Evolutionary conservation across 441 rosid genomes (phyloP), one percentile per base, ranked within the genome.

Genomic region (Lepidium campestre): DNA sequence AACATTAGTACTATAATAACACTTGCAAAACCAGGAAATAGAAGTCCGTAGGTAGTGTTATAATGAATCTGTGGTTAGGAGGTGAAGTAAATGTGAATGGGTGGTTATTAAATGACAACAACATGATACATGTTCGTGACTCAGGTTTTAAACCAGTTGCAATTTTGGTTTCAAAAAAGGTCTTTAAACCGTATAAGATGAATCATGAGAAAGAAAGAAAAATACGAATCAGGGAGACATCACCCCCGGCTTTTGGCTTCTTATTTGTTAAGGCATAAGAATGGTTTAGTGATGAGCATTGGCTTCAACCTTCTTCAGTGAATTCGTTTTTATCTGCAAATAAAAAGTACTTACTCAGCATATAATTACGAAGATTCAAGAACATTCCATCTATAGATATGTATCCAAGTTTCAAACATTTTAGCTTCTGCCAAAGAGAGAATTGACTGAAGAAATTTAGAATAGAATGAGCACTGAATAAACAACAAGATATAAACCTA

Each of bases 231-330:
- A 35, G 39, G 68, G 45, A 73, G 58, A 66, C 35, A 65, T 65
- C 60, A 71, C 5, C 60, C 65, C 61, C 41, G 50, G 56, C 61
- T 49, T 72, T 64, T 47, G 53, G 53, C 25, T 47, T 63, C 60
- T 72, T 73, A 67, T 72, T 25, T 65, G 71, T 52, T 50, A 72
- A 41, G 27, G 25, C 14, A 50, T 19, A 65, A 65, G 6, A 39
- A 22, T 48, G 47, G 35, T 49, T 66, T 59, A 72, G 18, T 72
- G 63, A 44, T 59, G 77, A 59, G 68, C 62, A 53, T 1, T 23
- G 22, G 72, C 77, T 53, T 73, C 72, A 59, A 59, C 68, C 50
- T 20, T 62, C 68, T 53, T 66, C 10, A 17, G 50, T 20, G 58
- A 41, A 57, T 56, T 63, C 4, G 64, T 13, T 57, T 44, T 65